These are phyloP conservation scores for Astrothelium macrocarpum DNA, from an alignment of 495 filamentous ascomycete genomes.

Conservation along the genomic window DNA sequence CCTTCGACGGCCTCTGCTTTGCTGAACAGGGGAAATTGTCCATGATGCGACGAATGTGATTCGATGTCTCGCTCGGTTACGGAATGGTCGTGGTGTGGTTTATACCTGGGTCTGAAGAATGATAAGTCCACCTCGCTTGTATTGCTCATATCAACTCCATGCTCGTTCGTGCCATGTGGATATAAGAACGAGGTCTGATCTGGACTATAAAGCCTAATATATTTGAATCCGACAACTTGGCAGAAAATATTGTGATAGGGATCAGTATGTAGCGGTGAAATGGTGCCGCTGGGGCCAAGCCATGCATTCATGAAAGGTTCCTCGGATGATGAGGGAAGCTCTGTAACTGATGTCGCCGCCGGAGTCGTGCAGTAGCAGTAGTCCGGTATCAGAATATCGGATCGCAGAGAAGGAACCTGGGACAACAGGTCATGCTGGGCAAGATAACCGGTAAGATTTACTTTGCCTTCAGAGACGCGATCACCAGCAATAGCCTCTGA, in stretches of 20 bases:
- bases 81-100: neutral
- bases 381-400: slow-evolving; percentile 74
- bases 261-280: slow-evolving; percentile 88
- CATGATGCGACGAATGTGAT: slow-evolving; percentile 25
- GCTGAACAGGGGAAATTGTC: slow-evolving; percentile 46
- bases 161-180: slow-evolving; percentile 56
- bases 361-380: slow-evolving; percentile 57
- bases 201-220: slow-evolving; percentile 76
- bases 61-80: neutral
- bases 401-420: slow-evolving; percentile 68
- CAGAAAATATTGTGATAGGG: slow-evolving; percentile 87
- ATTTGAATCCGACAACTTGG: slow-evolving; percentile 87
- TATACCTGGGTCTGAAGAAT: neutral
- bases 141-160: slow-evolving; percentile 83
- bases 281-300: slow-evolving; percentile 81
- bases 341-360: slow-evolving; percentile 10
- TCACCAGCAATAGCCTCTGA: neutral
- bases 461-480: neutral
- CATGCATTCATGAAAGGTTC: slow-evolving; percentile 59
- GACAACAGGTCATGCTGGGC: slow-evolving; percentile 82
- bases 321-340: slow-evolving; percentile 14
- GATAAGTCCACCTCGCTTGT: slow-evolving; percentile 65
- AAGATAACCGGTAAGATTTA: slow-evolving; percentile 53
- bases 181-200: slow-evolving; percentile 48
- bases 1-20: slow-evolving; percentile 64